Base-by-base conservation (phyloP, 2,329 filamentous ascomycete genomes). In the Ophiosphaerella herpotricha region DNA sequence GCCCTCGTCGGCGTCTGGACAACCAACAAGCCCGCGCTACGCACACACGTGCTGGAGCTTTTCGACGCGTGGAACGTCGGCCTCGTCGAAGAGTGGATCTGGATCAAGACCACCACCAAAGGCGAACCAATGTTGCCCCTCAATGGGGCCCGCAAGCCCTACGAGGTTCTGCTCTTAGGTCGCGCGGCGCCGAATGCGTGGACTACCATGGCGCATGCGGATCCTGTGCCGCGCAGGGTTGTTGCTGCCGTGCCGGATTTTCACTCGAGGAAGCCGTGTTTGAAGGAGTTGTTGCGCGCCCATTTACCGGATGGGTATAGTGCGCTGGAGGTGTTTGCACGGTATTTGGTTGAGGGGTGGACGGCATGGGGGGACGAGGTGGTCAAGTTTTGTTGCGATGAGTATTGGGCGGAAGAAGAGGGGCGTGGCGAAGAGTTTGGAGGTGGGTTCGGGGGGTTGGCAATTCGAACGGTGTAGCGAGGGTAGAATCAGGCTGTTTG, bases 331-430 rank as follows among this genome's bases (percentile, higher is more conserved):
- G 77, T 92, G 2, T 94, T 93, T 74, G 87, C 89, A 1, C 80
- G 90, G 48, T 85, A 88, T 66, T 73, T 91, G 38, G 90, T 89
- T 1, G 80, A 84, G 7, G 87, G 87, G 0, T 93, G 90, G 89
- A 89, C 85, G 81, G 82, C 82, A 24, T 92, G 88, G 88, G 90
- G 90, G 3, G 81, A 91, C 59, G 85, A 93, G 62, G 86, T 83
- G 7, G 70, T 90, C 49, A 83, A 82, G 53, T 91, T 88, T 61
- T 90, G 92, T 64, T 78, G 80, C 51, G 70, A 78, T 6, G 74
- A 75, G 6, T 81, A 77, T 62, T 85, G 83, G 82, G 45, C 52
- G 16, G 18, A 21, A 21, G 18, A 21, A 21, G 18, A 21, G 18
- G 18, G 18, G 18, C 18, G 18, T 21, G 18, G 18, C 4, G 18